A percentile compares a stretch with the other conserved stretches of the same genome.
phyloP scores from a whole-genome alignment of 2,329 filamentous ascomycete species.

The Mycosphaerelloides madeirae region DNA sequence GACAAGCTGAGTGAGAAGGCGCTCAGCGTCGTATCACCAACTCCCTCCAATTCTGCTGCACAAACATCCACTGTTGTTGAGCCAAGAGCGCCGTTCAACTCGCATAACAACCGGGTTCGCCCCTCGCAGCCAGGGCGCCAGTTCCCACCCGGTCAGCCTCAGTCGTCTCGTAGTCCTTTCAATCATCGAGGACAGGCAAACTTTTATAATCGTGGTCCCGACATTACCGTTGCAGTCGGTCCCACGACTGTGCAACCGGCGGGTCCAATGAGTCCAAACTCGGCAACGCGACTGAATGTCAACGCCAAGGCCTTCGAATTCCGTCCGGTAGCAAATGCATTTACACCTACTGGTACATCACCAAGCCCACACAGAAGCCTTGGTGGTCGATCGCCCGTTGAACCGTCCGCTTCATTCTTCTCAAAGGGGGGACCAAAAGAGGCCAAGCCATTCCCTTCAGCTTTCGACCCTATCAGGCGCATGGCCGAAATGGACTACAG shows the following conservation, averaged over 20 bases:
- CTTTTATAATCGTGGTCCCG: conserved; percentile 57
- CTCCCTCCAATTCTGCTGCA: conserved; percentile 10
- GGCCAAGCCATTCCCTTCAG: conserved; percentile 48
- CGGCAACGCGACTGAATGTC: conserved; percentile 56
- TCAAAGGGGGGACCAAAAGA: conserved; percentile 51
- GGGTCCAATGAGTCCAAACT: conserved; percentile 47
- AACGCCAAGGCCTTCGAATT: conserved; percentile 75
- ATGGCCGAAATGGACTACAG: conserved; percentile 57
- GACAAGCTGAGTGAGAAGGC: conserved; percentile 25
- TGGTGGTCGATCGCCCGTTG: conserved; percentile 22
- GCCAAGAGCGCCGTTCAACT: conserved; percentile 7
- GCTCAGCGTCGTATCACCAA: conserved; percentile 20
- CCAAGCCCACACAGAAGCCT: conserved; percentile 53
- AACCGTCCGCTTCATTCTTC: conserved; percentile 25
- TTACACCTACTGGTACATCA: conserved; percentile 75
- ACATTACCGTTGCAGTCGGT: conserved; percentile 48
- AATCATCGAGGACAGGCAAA: conserved; percentile 15
- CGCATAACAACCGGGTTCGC: conserved; percentile 11
- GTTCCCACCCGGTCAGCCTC: conserved; percentile 1
- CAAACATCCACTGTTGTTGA: conserved; percentile 2
- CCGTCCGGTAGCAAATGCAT: conserved; percentile 72
- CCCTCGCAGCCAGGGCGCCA: conserved; percentile 7
- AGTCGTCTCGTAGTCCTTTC: conserved; percentile 18
- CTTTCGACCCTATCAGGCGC: conserved; percentile 61
- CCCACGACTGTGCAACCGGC: neutral